Evolutionary conservation across 495 filamentous ascomycete genomes (phyloP).

Genomic region (Polyplosphaeria fusca): DNA sequence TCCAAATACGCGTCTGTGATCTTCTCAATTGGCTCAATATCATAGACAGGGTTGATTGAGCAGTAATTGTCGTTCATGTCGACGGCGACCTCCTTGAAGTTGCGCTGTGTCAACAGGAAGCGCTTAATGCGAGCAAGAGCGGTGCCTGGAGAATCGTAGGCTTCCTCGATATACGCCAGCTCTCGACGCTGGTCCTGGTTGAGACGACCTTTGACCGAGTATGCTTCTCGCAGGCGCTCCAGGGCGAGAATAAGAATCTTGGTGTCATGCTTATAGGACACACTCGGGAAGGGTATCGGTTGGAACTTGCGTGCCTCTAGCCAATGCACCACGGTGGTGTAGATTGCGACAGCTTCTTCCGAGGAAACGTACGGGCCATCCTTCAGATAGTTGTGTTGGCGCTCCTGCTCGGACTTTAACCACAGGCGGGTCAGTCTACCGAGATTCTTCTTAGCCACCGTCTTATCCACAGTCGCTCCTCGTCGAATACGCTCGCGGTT

Average conservation of each 20-base stretch:
- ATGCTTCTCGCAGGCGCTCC: constrained; percentile 90
- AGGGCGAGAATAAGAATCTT: constrained; percentile 97
- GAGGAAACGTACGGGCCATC: constrained; percentile 98
- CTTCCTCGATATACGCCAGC: constrained; percentile 95
- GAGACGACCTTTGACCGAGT: constrained; percentile 93
- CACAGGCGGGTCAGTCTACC: constrained; percentile 91
- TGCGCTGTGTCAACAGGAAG: constrained; percentile 92
- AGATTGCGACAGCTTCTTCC: constrained; percentile 97
- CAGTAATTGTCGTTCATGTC: constrained; percentile 99
- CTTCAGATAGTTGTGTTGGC: constrained; percentile 99
- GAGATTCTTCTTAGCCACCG: constrained; percentile 98
- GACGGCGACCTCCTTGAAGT: constrained; percentile 99
- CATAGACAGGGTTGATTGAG: constrained; percentile 97
- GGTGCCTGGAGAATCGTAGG: constrained; percentile 96
- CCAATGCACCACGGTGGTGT: constrained; percentile 99
- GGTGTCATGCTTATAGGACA: constrained; percentile 99
- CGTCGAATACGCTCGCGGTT: constrained; percentile 94
- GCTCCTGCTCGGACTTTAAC: constrained; percentile 97
- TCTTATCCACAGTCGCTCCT: constrained; percentile 97
- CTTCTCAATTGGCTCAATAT: constrained; percentile 99
- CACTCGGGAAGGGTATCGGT: constrained; percentile 97
- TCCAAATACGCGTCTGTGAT: constrained; percentile 99
- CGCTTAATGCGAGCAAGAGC: constrained; percentile 96
- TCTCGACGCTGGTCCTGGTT: constrained; percentile 99
- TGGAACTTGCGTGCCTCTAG: constrained; percentile 97